phyloP scores from a whole-genome alignment of 148 eudicot species.

The Mesembryanthemum crystallinum region DNA sequence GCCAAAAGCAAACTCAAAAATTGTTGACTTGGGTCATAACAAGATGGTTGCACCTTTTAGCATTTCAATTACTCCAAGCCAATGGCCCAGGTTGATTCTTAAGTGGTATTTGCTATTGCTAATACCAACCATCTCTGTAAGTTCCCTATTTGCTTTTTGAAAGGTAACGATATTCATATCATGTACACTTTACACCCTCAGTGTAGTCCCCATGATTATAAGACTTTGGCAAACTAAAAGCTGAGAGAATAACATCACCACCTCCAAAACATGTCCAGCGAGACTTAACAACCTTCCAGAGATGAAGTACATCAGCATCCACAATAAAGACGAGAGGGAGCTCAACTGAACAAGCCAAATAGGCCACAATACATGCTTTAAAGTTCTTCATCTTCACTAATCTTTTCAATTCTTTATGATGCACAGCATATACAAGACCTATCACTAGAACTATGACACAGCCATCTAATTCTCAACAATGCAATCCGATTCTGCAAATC shows the following conservation, averaged over 20 bases:
- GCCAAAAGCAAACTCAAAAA: neutral
- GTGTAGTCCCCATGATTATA: neutral
- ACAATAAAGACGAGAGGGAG: neutral
- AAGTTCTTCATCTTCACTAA: neutral
- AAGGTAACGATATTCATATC: conserved; percentile 5
- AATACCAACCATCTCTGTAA: conserved; percentile 6
- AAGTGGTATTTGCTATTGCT: conserved; percentile 1
- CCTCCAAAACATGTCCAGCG: neutral
- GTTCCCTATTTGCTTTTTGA: conserved; percentile 3
- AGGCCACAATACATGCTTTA: neutral
- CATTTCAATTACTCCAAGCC: neutral
- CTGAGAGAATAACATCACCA: conserved; percentile 12
- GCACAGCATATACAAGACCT: too few species aligned
- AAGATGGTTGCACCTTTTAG: conserved; percentile 4
- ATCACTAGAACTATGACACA: neutral
- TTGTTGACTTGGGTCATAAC: conserved; percentile 6
- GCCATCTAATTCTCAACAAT: neutral
- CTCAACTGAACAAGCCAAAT: neutral
- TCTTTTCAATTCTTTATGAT: neutral
- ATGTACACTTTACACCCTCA: neutral
- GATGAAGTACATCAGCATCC: conserved; percentile 16
- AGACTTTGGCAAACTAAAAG: neutral
- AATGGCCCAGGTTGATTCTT: conserved; percentile 2
- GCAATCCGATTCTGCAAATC: too few species aligned
- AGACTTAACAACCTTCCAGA: neutral